Evolutionary conservation across 306 rosid genomes (phyloP).

Genomic region (Acacia crassicarpa): DNA sequence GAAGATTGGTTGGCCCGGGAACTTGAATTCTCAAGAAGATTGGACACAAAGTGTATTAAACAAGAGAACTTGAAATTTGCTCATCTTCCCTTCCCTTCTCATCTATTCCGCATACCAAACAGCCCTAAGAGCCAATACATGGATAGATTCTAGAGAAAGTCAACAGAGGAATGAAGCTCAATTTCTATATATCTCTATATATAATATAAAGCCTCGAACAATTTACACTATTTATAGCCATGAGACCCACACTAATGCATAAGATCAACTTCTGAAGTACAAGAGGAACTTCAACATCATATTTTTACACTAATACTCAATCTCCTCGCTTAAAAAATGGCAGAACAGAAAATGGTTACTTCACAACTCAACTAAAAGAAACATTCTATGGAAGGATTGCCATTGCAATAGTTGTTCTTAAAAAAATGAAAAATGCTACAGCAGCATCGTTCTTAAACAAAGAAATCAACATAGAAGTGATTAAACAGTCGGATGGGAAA

Average conservation of each 20-base stretch:
- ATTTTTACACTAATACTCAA: neutral
- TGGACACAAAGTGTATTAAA: too few relatives aligned
- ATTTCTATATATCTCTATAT: too few relatives aligned
- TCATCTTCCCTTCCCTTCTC: too few relatives aligned
- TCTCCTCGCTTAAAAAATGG: neutral
- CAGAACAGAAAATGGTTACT: neutral
- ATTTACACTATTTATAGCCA: neutral
- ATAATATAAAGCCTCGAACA: neutral
- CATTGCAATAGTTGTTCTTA: neutral
- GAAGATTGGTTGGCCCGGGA: too few relatives aligned
- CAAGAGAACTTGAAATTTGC: too few relatives aligned
- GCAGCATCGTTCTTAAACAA: neutral
- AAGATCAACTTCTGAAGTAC: neutral
- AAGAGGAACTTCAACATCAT: neutral
- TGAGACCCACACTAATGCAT: neutral
- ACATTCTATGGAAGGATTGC: neutral
- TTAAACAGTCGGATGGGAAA: neutral
- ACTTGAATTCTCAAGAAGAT: too few relatives aligned
- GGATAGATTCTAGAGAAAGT: neutral
- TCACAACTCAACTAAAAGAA: neutral
- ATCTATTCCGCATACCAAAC: too few relatives aligned
- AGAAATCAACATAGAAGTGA: neutral
- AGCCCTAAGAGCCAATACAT: neutral
- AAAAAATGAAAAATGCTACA: neutral
- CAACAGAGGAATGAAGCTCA: neutral